Conservation (phyloP, 306 rosid species). For the Neltuma alba region DNA sequence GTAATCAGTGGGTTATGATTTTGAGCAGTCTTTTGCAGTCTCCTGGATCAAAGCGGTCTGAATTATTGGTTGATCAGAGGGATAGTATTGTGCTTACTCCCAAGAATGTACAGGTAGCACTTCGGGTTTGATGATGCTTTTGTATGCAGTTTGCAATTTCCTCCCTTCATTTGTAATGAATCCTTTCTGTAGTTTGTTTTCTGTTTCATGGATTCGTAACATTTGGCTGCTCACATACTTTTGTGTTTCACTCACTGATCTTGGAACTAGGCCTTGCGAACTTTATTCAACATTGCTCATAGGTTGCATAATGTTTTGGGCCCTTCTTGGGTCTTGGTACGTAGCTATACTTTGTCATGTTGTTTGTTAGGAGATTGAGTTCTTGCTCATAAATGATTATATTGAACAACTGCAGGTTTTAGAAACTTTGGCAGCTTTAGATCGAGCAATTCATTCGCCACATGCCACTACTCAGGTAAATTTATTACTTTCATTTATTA, state of each 20-base stretch:
- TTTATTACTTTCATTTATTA: neutral
- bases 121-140: slow-evolving; percentile 24
- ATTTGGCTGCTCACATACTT: slow-evolving; percentile 28
- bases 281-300: slow-evolving; percentile 96
- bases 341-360: slow-evolving; percentile 38
- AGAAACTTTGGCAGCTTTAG: slow-evolving; percentile 96
- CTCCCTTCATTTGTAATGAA: neutral
- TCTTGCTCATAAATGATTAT: slow-evolving; percentile 26
- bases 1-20: too few relatives aligned
- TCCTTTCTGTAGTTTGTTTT: slow-evolving; percentile 8
- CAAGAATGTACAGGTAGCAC: slow-evolving; percentile 91
- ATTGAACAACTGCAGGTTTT: slow-evolving; percentile 64
- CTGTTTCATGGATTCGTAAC: slow-evolving; percentile 19
- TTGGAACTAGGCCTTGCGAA: slow-evolving; percentile 84
- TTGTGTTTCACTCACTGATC: slow-evolving; percentile 30
- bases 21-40: slow-evolving; percentile 74
- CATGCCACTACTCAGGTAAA: slow-evolving; percentile 96
- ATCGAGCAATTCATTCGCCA: slow-evolving; percentile 95
- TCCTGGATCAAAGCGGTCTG: slow-evolving; percentile 80
- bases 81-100: slow-evolving; percentile 89
- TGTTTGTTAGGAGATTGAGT: slow-evolving; percentile 15
- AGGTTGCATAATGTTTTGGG: slow-evolving; percentile 96
- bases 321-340: slow-evolving; percentile 97
- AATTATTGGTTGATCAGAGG: slow-evolving; percentile 71
- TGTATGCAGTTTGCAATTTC: slow-evolving; percentile 26